Evolutionary conservation across 306 rosid species (phyloP), one percentile per base, ranked within the genome.

Genomic region (Medicago lupulina): DNA sequence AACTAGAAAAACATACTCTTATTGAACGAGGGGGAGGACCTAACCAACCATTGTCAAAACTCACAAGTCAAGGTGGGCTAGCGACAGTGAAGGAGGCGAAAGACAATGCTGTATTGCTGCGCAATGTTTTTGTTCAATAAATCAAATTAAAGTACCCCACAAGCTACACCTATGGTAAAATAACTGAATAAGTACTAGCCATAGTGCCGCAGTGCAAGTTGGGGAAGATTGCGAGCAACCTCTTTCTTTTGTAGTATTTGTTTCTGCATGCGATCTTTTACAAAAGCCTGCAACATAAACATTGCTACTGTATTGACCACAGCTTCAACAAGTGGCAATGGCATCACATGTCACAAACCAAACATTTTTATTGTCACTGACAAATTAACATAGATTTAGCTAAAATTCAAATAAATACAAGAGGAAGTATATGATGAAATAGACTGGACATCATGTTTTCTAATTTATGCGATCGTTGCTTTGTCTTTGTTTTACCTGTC

Each of bases 201-300:
- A 31, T 60, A 31, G 67, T 58, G 64, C 34, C 9, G 36, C 39
- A 50, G 57, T 46, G 67, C 67, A 61, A 61, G 43, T 61, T 61
- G 67, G 65, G 13, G 62, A 51, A 51, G 57, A 51, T 51, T 51
- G 57, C 4, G 0, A 57, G 1, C 64, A 1, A 11, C 4, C 9
- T 58, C 64, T 58, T 57, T 57, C 31, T 9, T 55, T 18, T 47
- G 53, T 28, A 28, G 31, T 28, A 14, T 13, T 11, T 55, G 25
- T 4, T 0, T 28, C 31, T 28, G 31, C 4, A 23, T 57, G 15
- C 12, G 31, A 21, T 58, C 34, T 28, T 60, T 23, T 7, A 31
- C 43, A 61, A 61, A 61, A 61, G 67, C 43, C 67, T 61, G 67
- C 17, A 61, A 61, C 17, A 54, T 55, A 7, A 14, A 28, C 38